Conservation (phyloP, 345 rosid genomes). For the Sonneratia caseolaris region DNA sequence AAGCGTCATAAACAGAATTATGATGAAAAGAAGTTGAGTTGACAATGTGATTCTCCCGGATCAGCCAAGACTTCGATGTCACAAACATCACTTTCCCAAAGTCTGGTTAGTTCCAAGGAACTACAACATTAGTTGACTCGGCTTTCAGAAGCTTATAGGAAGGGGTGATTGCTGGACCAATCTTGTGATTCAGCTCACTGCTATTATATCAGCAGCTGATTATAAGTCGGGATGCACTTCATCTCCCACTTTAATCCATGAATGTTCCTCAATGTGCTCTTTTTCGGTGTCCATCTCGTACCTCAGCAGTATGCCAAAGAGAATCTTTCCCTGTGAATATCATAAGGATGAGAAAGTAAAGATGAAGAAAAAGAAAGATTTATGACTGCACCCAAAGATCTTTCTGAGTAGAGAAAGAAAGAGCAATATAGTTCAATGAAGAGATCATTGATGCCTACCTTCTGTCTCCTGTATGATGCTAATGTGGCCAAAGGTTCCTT, state of each 20-base stretch:
- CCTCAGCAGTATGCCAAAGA: slow-evolving; percentile 69
- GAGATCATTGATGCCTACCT: slow-evolving; percentile 31
- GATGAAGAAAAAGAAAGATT: background rate
- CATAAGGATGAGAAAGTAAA: background rate
- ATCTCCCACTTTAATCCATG: slow-evolving; percentile 60
- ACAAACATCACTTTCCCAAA: background rate
- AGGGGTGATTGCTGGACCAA: background rate
- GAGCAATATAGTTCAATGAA: background rate
- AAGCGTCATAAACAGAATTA: too few relatives aligned
- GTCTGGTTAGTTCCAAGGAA: background rate
- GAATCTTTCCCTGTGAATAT: slow-evolving; percentile 70
- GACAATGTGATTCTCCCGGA: too few relatives aligned
- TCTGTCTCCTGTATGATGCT: slow-evolving; percentile 79
- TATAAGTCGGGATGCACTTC: slow-evolving; percentile 30
- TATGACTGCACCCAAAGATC: background rate
- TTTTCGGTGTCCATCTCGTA: slow-evolving; percentile 12
- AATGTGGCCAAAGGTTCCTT: slow-evolving; percentile 75
- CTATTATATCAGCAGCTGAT: background rate
- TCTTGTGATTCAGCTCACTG: background rate
- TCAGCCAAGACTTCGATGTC: too few relatives aligned
- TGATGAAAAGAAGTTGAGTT: too few relatives aligned
- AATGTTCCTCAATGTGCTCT: slow-evolving; percentile 17
- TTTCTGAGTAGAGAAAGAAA: background rate
- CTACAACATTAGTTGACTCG: background rate
- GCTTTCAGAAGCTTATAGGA: background rate